These are phyloP conservation scores for Solanum bulbocastanum DNA, from an alignment of 257 asterid species.

Conservation along the genomic window DNA sequence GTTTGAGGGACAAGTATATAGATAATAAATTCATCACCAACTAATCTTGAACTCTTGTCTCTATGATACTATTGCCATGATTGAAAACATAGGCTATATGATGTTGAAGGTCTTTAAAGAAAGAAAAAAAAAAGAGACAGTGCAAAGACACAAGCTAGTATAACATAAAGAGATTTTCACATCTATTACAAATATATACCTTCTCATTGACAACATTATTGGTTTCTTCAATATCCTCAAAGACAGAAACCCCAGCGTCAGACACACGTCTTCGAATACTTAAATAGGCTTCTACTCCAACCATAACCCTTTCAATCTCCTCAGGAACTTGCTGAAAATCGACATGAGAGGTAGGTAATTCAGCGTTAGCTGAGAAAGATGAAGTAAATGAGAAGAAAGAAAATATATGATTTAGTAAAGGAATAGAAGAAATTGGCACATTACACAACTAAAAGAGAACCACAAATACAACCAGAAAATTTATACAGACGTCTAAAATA, in stretches of 20 bases:
- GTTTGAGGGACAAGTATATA: neutral
- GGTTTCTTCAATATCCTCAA: conserved; percentile 47
- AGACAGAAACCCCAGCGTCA: conserved; percentile 62
- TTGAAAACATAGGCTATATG: neutral
- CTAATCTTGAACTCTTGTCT: neutral
- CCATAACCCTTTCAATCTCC: conserved; percentile 93
- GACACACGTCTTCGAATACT: conserved; percentile 84
- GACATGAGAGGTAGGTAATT: neutral
- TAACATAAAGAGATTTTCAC: neutral
- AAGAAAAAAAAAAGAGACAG: neutral
- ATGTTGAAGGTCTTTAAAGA: neutral
- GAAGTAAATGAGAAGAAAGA: neutral
- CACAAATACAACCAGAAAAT: neutral
- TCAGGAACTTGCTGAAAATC: conserved; percentile 89
- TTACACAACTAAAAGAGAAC: neutral
- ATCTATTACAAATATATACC: conserved; percentile 33
- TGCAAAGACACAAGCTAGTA: neutral
- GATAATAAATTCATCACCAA: neutral
- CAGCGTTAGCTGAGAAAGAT: neutral
- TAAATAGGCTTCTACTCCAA: conserved; percentile 87
- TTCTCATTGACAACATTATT: conserved; percentile 44
- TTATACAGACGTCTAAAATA: neutral
- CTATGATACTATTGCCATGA: neutral
- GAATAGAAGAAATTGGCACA: neutral
- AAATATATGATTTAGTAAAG: neutral